Conservation (phyloP, 2,329 filamentous ascomycete species). For the Neofusicoccum cordaticola region DNA sequence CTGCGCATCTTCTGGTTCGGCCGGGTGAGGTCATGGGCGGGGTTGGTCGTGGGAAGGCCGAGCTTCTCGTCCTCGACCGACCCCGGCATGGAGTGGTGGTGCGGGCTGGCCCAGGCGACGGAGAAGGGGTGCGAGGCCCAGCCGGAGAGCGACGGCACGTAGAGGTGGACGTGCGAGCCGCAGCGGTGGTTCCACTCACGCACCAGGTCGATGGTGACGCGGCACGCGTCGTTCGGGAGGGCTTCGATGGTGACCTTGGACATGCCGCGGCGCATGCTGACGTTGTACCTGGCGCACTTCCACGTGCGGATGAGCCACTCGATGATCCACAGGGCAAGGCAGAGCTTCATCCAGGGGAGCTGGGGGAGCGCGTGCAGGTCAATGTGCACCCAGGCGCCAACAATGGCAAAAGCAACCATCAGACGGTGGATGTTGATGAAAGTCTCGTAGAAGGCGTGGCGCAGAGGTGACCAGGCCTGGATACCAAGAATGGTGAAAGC, state of each 20-base stretch:
- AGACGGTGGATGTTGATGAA: slow-evolving; percentile 86
- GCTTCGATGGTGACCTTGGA: slow-evolving; percentile 58
- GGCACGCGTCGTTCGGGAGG: slow-evolving; percentile 58
- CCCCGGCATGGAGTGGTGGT: neutral
- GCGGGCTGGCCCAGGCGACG: slow-evolving; percentile 33
- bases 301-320: slow-evolving; percentile 56
- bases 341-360: slow-evolving; percentile 69
- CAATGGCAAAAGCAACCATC: slow-evolving; percentile 65
- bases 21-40: slow-evolving; percentile 27
- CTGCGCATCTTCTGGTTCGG: slow-evolving; percentile 35
- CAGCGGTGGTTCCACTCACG: slow-evolving; percentile 53
- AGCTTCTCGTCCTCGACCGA: slow-evolving; percentile 33
- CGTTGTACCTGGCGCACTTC: slow-evolving; percentile 54
- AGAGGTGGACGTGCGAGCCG: slow-evolving; percentile 60
- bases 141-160: slow-evolving; percentile 49
- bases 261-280: slow-evolving; percentile 45
- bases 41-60: slow-evolving; percentile 23
- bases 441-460: slow-evolving; percentile 95
- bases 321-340: slow-evolving; percentile 72
- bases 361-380: slow-evolving; percentile 65
- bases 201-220: slow-evolving; percentile 59
- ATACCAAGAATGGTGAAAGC: slow-evolving; percentile 66
- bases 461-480: slow-evolving; percentile 71
- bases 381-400: slow-evolving; percentile 77
- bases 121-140: slow-evolving; percentile 51